phyloP scores from a whole-genome alignment of 2,329 filamentous ascomycete genomes.

The Alternaria dauci region DNA sequence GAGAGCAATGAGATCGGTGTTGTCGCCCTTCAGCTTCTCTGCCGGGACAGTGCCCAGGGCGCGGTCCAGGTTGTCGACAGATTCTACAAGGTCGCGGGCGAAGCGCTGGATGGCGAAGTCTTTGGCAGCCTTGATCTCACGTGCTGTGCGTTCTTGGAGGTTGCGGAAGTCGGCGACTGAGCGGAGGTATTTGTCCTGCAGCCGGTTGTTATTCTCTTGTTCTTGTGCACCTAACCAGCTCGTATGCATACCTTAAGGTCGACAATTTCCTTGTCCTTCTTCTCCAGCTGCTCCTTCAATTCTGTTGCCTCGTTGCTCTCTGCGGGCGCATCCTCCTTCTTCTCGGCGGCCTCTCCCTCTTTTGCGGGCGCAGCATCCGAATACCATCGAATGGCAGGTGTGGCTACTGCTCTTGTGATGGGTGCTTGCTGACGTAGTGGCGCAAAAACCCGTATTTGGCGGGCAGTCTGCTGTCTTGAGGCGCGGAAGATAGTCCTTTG shows the following conservation, averaged over 20 bases:
- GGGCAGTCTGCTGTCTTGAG: constrained; percentile 54
- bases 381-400: constrained; percentile 54
- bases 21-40: constrained; percentile 72
- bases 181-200: constrained; percentile 91
- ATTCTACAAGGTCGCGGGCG: constrained; percentile 92
- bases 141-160: constrained; percentile 91
- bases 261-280: constrained; percentile 74
- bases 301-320: constrained; percentile 39
- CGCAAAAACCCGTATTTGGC: constrained; percentile 52
- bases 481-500: constrained; percentile 61
- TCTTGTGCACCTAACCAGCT: background rate
- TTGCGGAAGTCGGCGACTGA: constrained; percentile 97
- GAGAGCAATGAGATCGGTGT: constrained; percentile 79
- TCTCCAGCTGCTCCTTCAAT: constrained; percentile 72
- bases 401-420: constrained; percentile 41
- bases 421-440: constrained; percentile 43
- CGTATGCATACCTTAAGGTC: constrained; percentile 79
- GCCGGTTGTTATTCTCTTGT: background rate
- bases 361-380: constrained; percentile 58
- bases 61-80: constrained; percentile 95
- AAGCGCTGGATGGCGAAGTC: constrained; percentile 96
- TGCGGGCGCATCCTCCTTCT: constrained; percentile 57
- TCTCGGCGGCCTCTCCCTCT: constrained; percentile 51
- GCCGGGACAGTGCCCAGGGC: constrained; percentile 80
- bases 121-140: constrained; percentile 85